Base-by-base conservation (phyloP, 2,329 filamentous ascomycete genomes). In the Xylariaceae sp. region DNA sequence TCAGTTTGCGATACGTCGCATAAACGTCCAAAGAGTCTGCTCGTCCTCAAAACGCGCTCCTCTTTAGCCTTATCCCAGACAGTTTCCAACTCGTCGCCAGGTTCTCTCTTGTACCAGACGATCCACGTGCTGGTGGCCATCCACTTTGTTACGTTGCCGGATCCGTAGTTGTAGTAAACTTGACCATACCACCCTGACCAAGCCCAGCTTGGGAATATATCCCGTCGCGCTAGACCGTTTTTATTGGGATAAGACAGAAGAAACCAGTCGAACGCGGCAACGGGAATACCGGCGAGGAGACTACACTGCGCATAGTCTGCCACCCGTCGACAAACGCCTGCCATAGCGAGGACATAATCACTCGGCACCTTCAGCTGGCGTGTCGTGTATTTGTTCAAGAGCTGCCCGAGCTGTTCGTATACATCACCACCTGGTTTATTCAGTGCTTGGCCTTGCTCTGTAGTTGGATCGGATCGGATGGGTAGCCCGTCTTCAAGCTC, bases 111-210 rank as follows among this genome's bases (percentile, higher is more conserved):
- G 43, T 62, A 53, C 60, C 60, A 62, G 4, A 34, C 42, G 46
- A 62, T 60, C 60, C 60, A 62, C 6, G 60, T 62, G n/a, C 53
- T 59, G 2, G 42, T 32, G 8, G 50, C 52, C 9, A 39, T 43
- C 60, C 60, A 62, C 35, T 56, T 55, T n/a, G 50, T 46, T 43
- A 62, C 56, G 19, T 60, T 53, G 9, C 60, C 58, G 19, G 58
- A 60, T 11, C 60, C 58, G 34, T 54, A 55, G 39, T 45, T 55
- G 43, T 62, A 62, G 48, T 57, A 45, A 11, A 60, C 39, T 30
- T 57, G 47, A 9, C 60, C 60, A 45, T 53, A 54, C 60, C 60
- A 62, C 4, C 58, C 60, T 8, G 60, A 58, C 60, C 60, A 62
- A 40, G 58, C 52, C 60, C 60, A 62, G 31, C 56, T 62, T 11